Conservation (phyloP, 2,329 filamentous ascomycete species). For the Dothideomycetes sp. region DNA sequence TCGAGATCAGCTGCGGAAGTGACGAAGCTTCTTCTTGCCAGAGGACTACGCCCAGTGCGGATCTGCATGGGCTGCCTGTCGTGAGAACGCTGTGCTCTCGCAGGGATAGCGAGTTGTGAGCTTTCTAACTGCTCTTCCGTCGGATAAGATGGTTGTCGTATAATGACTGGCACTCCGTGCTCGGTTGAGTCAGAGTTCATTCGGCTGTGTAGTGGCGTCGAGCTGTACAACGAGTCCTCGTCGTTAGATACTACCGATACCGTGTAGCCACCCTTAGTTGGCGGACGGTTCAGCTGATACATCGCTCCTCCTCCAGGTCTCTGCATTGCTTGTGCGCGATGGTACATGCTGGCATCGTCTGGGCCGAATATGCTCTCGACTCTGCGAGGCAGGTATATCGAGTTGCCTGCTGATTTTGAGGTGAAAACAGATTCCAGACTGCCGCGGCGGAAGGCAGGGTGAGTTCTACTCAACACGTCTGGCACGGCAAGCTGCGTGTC, state of each 20-base stretch:
- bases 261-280: constrained; percentile 5
- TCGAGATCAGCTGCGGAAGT: constrained; percentile 12
- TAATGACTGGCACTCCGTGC: constrained; percentile 8
- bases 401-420: constrained; percentile 44
- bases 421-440: constrained; percentile 47
- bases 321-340: constrained; percentile 48
- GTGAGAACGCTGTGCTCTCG: constrained; percentile 2
- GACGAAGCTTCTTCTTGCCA: constrained; percentile 33
- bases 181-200: constrained; percentile 6
- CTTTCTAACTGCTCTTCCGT: constrained; percentile 1
- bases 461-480: constrained; percentile 1
- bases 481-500: constrained; percentile 4
- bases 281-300: constrained; percentile 24
- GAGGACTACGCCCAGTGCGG: constrained; percentile 31
- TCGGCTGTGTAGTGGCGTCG: constrained; percentile 1
- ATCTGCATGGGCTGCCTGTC: not conserved
- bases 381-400: constrained; percentile 54
- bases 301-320: constrained; percentile 32
- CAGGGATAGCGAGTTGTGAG: constrained; percentile 8
- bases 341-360: constrained; percentile 65
- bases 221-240: constrained; percentile 1
- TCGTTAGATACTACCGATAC: constrained; percentile 10
- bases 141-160: constrained; percentile 6
- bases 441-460: constrained; percentile 12
- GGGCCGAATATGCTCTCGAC: constrained; percentile 66